Base-by-base conservation (phyloP, 352 stramenopile genomes). In the Phytopythium ostracodes region DNA sequence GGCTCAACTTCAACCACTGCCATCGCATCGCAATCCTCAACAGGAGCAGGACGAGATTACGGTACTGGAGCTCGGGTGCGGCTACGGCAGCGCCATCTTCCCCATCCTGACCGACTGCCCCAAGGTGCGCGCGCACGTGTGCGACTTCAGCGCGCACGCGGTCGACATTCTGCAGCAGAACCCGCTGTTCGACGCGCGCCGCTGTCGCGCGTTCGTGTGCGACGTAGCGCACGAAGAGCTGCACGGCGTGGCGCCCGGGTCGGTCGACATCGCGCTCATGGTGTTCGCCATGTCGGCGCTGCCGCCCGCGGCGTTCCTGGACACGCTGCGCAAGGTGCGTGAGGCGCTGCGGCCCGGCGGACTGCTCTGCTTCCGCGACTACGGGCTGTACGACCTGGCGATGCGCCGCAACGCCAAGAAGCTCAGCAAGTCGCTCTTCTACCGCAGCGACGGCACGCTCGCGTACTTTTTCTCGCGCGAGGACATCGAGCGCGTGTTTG, bases 1-100 rank as follows among this genome's bases (percentile, higher is more conserved):
- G 46, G n/a, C 47, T 54, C 47, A 54, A 54, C 25, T 35, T 54
- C 11, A 54, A 36, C 24, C 25, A 9, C 25, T 20, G 25, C 47
- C 25, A 17, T 9, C 24, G 47, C 25, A 17, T 9, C 24, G 47
- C 15, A 54, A 54, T 54, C 47, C 14, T 15, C 25, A 52, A 33
- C 62, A 75, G 47, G 72, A 82, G 9, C 57, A 63, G 47, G 59
- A 76, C 7, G 63, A 66, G 9, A 54, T 88, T 24, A 62, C 78
- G 18, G 68, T 96, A 1, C 66, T 96, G 35, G 87, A 96, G 63
- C 73, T 96, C 15, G 87, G 88, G 31, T 96, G 88, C 66, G 87
- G 88, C 51, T 96, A 94, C 65, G 88, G 88, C 44, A 96, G 88
- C 61, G 84, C 84, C 53, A 91, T 93, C 57, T 85, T 96, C 63